Percentiles rank a stretch among this genome's conserved stretches.
Evolutionary conservation across 768 basidiomycete genomes (phyloP).

Genomic region (Rhizopogon vulgaris): DNA sequence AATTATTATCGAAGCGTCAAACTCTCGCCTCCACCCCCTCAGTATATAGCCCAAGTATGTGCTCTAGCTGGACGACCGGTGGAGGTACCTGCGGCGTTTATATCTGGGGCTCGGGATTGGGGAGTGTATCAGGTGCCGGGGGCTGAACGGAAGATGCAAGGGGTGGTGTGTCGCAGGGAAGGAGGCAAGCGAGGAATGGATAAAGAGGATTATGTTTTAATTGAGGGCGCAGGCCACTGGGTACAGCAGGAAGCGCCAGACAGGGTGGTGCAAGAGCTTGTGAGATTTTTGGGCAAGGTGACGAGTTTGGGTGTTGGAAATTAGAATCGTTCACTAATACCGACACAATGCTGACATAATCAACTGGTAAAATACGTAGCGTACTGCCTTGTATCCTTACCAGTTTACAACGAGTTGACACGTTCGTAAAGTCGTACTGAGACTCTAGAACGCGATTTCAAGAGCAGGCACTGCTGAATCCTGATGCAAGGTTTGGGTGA

Average conservation of each 20-base stretch:
- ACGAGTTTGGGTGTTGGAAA: no score
- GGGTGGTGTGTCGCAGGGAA: conserved; percentile 17
- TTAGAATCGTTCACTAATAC: no score
- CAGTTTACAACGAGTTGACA: no score
- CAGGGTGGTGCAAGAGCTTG: conserved; percentile 33
- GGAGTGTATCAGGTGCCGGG: conserved; percentile 52
- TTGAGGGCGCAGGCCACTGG: conserved; percentile 59
- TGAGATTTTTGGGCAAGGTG: conserved; percentile 33
- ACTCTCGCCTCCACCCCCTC: conserved; percentile 23
- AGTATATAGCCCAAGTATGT: conserved; percentile 33
- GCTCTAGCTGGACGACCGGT: conserved; percentile 42
- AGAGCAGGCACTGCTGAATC: not conserved
- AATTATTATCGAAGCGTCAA: conserved; percentile 44
- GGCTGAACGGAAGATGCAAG: conserved; percentile 39
- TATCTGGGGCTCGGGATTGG: conserved; percentile 55
- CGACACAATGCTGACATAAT: no score
- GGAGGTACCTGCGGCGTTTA: conserved; percentile 49
- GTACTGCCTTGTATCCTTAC: no score
- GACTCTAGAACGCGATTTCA: no score
- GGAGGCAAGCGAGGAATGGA: conserved; percentile 23
- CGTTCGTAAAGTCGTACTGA: no score
- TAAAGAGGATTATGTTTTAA: conserved; percentile 42
- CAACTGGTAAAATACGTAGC: no score
- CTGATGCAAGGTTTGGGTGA: not conserved
- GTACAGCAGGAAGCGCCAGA: conserved; percentile 51